Base-by-base conservation (phyloP, 176 grass and related monocot species). In the Triticum timopheevii region DNA sequence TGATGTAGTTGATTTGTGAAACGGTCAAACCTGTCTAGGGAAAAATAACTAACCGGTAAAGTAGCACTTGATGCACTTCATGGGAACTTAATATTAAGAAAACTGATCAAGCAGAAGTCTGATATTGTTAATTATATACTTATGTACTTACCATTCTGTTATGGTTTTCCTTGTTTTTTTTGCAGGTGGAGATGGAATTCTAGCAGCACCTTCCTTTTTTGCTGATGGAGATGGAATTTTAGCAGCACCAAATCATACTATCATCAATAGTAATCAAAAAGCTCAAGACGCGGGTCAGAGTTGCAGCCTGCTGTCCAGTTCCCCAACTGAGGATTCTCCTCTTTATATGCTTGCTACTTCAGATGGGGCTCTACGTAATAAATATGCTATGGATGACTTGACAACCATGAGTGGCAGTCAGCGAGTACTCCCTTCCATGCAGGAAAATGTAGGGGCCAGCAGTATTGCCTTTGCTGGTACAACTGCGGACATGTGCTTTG, bases 331-430 rank as follows among this genome's bases (percentile, higher is more conserved):
- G 34, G 56, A 82, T 39, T 59, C 61, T 75, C 65, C 82, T 69
- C 65, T 65, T 89, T 80, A 87, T 62, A 65, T 74, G n/a, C 77
- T 95, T 82, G 83, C 83, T 79, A 77, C 56, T 75, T 67, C 84
- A 36, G 83, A 83, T 79, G 88, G 74, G 19, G 82, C 81, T 34
- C 81, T 83, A 42, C 85, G 79, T 80, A 83, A 90, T 90, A 35
- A 5, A 27, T 33, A 54, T 56, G 61, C 20, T 13, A 64, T 64
- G 50, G 82, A 86, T 72, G 87, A 78, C 3, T 20, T 44, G 34
- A 9, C n/a, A 62, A 9, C 34, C 50, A 36, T 72, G 73, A 69
- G 80, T 6, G 90, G 76, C 49, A 90, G 71, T 81, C 89, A 89
- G 50, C 49, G 84, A 54, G 76, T 85, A 64, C 38, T 82, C 31